phyloP scores from a whole-genome alignment of 257 asterid genomes.

The Lantana camara region DNA sequence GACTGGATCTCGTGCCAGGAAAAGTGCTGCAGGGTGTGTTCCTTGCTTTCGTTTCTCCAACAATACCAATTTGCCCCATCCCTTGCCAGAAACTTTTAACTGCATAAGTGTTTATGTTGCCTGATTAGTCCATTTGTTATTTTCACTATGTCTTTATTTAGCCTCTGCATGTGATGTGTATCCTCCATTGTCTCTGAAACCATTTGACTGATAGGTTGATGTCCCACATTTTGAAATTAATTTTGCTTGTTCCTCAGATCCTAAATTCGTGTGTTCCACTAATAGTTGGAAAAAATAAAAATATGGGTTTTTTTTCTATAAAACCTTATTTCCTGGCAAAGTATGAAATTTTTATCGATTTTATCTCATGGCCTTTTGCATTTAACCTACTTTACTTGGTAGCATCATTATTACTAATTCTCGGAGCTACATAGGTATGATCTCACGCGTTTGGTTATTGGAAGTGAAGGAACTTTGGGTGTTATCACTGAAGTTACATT shows the following conservation, averaged over 20 bases:
- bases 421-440: slow-evolving; percentile 64
- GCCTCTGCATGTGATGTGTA: slow-evolving; percentile 1
- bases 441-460: slow-evolving; percentile 88
- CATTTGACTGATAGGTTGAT: background rate
- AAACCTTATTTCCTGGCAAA: background rate
- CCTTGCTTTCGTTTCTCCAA: slow-evolving; percentile 11
- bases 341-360: slow-evolving; percentile 8
- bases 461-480: slow-evolving; percentile 99
- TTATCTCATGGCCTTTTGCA: background rate
- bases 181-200: slow-evolving; percentile 3
- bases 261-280: background rate
- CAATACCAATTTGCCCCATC: slow-evolving; percentile 16
- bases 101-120: background rate
- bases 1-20: slow-evolving; percentile 98
- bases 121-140: background rate
- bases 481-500: slow-evolving; percentile 91
- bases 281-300: background rate
- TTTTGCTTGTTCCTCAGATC: slow-evolving; percentile 6
- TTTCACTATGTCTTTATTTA: background rate
- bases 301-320: background rate
- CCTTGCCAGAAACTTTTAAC: background rate
- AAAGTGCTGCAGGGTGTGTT: slow-evolving; percentile 96
- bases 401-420: slow-evolving; percentile 14
- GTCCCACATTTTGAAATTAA: background rate
- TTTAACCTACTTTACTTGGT: background rate